These are phyloP conservation scores for Elaphomyces granulatus DNA, from an alignment of 495 filamentous ascomycete genomes.

Conservation along the genomic window DNA sequence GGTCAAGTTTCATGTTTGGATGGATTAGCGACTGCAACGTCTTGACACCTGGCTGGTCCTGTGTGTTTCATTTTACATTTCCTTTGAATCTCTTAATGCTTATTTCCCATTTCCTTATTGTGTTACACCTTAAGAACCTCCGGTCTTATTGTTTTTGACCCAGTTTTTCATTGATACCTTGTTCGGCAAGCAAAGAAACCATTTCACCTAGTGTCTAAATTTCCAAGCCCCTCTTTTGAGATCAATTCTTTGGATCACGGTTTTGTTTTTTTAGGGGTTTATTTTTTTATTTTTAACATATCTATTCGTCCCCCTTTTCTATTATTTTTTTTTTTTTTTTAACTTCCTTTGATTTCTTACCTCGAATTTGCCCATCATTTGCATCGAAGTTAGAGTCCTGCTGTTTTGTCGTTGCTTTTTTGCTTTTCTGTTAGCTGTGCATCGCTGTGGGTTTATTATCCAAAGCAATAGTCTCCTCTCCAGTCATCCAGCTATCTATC, in stretches of 20 bases:
- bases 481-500: background rate
- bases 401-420: too few species aligned
- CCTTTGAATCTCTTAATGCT: constrained; percentile 14
- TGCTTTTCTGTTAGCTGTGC: constrained; percentile 3
- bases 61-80: constrained; percentile 32
- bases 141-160: background rate
- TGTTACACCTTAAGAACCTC: constrained; percentile 22
- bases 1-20: constrained; percentile 26
- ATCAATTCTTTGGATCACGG: too few species aligned
- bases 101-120: constrained; percentile 16
- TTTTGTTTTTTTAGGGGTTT: constrained; percentile 7
- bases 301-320: too few species aligned
- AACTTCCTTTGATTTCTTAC: too few species aligned
- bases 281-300: constrained; percentile 6
- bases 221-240: background rate
- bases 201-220: background rate
- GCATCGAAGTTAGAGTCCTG: too few species aligned
- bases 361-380: too few species aligned
- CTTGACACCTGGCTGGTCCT: constrained; percentile 39
- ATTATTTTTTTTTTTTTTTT: too few species aligned
- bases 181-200: background rate
- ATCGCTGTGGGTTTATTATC: background rate
- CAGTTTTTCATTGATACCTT: background rate
- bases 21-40: constrained; percentile 25
- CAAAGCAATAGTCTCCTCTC: background rate